Percentiles rank a stretch among this genome's conserved stretches.
These are phyloP conservation scores for Lipomyces starkeyi DNA, from an alignment of 805 yeast genomes.

Conservation along the genomic window DNA sequence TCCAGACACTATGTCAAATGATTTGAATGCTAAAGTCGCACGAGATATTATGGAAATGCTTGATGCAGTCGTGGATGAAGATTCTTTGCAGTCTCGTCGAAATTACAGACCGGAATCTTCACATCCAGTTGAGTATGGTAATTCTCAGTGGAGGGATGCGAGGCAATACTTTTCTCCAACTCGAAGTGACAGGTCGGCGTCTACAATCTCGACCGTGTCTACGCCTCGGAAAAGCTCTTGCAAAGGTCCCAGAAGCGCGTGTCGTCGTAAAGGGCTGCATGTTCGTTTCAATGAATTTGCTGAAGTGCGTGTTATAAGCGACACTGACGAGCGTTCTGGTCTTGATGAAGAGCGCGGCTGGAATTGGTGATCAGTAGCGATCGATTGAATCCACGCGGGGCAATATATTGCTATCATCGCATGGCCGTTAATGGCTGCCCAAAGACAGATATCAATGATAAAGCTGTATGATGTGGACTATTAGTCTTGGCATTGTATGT, in stretches of 20 bases:
- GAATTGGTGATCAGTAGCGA: not conserved
- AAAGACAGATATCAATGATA: too few species aligned
- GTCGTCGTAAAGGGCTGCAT: not conserved
- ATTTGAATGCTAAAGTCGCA: not conserved
- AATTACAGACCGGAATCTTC: not conserved
- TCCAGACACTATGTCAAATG: not conserved
- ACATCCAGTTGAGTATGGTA: not conserved
- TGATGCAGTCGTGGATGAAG: slow-evolving; percentile 1
- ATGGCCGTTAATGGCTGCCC: not conserved
- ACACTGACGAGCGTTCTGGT: not conserved
- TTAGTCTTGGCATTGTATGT: too few species aligned
- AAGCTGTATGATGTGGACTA: too few species aligned
- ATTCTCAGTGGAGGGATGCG: not conserved
- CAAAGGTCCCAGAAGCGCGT: not conserved
- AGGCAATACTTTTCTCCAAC: not conserved
- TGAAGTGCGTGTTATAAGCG: slow-evolving; percentile 7
- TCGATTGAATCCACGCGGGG: not conserved
- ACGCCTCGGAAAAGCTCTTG: not conserved
- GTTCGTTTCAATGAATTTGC: slow-evolving; percentile 9
- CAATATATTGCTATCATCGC: not conserved
- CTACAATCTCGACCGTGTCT: not conserved
- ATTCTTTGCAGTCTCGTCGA: not conserved
- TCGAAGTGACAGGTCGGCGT: not conserved
- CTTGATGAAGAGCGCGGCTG: not conserved
- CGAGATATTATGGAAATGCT: slow-evolving; percentile 2